Percentiles rank a stretch among this genome's conserved stretches.
Evolutionary conservation across 768 basidiomycete species (phyloP).

Genomic region (Strobilomyces confusus): DNA sequence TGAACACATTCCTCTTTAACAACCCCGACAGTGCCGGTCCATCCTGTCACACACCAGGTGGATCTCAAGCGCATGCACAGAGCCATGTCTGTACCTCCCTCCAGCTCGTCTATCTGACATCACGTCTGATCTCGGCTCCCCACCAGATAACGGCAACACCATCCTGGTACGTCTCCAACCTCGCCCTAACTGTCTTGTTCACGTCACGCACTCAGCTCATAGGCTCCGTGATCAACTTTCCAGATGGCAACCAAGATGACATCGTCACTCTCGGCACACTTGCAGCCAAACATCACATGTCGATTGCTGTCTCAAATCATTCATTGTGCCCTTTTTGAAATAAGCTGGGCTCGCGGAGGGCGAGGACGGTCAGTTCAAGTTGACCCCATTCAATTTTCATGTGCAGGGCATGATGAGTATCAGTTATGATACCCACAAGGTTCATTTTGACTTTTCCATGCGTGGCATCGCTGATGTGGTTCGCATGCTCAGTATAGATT

Average conservation of each 20-base stretch:
- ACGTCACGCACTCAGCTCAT: too few species aligned
- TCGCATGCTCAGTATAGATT: constrained; percentile 70
- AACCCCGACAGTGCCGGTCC: constrained; percentile 35
- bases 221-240: too few species aligned
- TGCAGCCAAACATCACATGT: constrained; percentile 81
- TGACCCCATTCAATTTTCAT: constrained; percentile 83
- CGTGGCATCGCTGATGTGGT: background rate
- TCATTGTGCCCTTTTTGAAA: too few species aligned
- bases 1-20: too few species aligned
- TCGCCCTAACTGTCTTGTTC: too few species aligned
- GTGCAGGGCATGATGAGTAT: constrained; percentile 91
- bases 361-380: constrained; percentile 47
- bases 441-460: constrained; percentile 20
- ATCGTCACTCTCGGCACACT: constrained; percentile 75
- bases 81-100: constrained; percentile 71
- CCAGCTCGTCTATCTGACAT: too few species aligned
- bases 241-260: background rate
- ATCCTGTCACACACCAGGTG: constrained; percentile 71
- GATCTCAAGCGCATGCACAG: constrained; percentile 72
- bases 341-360: constrained; percentile 25
- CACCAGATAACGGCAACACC: constrained; percentile 76
- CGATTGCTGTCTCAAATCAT: constrained; percentile 61
- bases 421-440: constrained; percentile 96
- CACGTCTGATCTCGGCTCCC: background rate
- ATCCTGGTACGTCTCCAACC: constrained; percentile 34